A percentile compares a stretch with the other conserved stretches of the same genome.
Conservation (phyloP, 83 land plant genomes). For the Thuja plicata region DNA sequence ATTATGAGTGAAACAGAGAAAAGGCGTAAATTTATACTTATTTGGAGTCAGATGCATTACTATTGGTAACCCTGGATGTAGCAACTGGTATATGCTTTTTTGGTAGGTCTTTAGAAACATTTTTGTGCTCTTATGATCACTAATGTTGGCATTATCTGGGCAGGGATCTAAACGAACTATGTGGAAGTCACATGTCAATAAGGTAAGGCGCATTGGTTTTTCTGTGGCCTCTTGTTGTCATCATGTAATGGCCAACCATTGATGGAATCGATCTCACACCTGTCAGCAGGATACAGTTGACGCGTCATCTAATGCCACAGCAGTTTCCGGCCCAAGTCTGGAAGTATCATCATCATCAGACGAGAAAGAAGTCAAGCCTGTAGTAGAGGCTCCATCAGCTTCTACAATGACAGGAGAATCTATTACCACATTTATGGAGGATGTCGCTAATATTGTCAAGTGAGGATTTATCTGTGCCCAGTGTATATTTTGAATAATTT, state of each 20-base stretch:
- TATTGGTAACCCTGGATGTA: neutral
- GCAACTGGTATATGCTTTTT: neutral
- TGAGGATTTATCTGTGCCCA: slow-evolving; percentile 16
- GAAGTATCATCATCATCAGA: no score
- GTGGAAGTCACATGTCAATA: no score
- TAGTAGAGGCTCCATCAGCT: slow-evolving; percentile 11
- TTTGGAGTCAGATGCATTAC: neutral
- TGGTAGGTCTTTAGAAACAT: neutral
- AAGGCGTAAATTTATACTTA: neutral
- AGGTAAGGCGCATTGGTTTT: no score
- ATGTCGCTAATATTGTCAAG: slow-evolving; percentile 69
- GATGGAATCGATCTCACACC: no score
- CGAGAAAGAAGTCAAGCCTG: slow-evolving; percentile 3
- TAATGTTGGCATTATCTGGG: neutral
- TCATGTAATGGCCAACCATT: no score
- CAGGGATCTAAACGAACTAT: neutral
- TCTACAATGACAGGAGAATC: slow-evolving; percentile 21
- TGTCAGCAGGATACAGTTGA: no score
- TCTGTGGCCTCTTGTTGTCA: no score
- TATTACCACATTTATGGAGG: slow-evolving; percentile 54
- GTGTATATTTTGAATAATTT: neutral
- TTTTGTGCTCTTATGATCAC: neutral
- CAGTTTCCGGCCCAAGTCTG: no score
- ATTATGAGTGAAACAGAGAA: neutral
- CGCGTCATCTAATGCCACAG: no score